Conservation (phyloP, 2,329 filamentous ascomycete species). For the Talaromyces islandicus region DNA sequence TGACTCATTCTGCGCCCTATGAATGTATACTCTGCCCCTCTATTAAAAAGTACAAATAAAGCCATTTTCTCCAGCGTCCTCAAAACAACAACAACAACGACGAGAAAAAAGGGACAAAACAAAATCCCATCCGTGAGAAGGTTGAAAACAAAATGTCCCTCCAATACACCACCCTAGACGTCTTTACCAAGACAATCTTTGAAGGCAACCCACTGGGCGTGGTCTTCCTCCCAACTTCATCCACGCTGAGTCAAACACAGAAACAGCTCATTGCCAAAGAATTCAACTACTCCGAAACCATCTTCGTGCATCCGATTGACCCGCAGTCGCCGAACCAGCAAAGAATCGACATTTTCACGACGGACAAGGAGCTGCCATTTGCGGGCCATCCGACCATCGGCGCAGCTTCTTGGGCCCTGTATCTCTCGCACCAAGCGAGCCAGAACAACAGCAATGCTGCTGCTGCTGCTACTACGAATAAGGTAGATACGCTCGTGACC, state of each 20-base stretch:
- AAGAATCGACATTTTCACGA: constrained; percentile 50
- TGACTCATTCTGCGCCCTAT: not conserved
- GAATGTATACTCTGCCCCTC: not conserved
- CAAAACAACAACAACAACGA: not conserved
- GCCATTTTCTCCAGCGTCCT: not conserved
- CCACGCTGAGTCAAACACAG: constrained; percentile 38
- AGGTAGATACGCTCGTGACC: constrained; percentile 40
- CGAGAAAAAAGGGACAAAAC: not conserved
- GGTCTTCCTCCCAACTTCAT: constrained; percentile 38
- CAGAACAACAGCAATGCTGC: constrained; percentile 1
- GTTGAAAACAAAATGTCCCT: not conserved
- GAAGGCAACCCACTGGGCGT: constrained; percentile 52
- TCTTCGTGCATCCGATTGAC: constrained; percentile 43
- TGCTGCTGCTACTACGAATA: not conserved
- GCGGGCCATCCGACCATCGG: constrained; percentile 56
- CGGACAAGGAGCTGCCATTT: constrained; percentile 48
- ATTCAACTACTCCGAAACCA: constrained; percentile 55
- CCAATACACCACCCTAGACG: constrained; percentile 29
- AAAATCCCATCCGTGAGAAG: not conserved
- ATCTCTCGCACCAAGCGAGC: constrained; percentile 13
- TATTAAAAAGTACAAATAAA: not conserved
- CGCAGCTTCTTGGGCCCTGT: constrained; percentile 44
- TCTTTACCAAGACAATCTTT: constrained; percentile 38
- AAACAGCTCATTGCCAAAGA: constrained; percentile 52
- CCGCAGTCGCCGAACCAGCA: constrained; percentile 12